Conservation (phyloP, 2,329 filamentous ascomycete genomes). For the Colletotrichum somersetense region DNA sequence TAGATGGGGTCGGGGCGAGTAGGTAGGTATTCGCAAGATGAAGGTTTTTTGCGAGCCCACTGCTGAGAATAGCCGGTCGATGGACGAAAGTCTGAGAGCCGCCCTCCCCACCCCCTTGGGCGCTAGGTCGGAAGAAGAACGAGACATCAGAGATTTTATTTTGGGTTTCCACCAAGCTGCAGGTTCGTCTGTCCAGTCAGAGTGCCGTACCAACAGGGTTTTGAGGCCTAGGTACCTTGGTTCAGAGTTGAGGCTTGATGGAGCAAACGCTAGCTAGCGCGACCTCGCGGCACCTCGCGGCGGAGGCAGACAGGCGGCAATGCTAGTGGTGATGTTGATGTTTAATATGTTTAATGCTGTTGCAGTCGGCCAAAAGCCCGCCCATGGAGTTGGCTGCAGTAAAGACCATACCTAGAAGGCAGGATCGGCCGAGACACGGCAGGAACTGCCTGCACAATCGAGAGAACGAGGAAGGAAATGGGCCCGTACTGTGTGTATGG, state of each 20-base stretch:
- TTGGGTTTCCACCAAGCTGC: slow-evolving; percentile 16
- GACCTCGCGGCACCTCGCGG: background rate
- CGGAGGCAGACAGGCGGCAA: background rate
- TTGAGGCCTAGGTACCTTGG: background rate
- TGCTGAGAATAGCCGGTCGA: slow-evolving; percentile 4
- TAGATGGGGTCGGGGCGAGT: background rate
- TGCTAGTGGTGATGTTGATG: background rate
- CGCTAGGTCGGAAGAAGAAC: slow-evolving; percentile 14
- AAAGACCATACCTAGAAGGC: slow-evolving; percentile 21
- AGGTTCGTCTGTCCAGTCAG: background rate
- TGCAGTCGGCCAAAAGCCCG: background rate
- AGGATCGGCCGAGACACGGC: slow-evolving; percentile 35
- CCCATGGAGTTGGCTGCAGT: slow-evolving; percentile 15
- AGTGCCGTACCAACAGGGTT: background rate
- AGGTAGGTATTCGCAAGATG: background rate
- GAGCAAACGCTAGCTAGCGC: slow-evolving; percentile 2
- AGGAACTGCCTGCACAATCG: slow-evolving; percentile 27
- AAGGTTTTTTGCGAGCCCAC: background rate
- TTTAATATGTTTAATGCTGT: background rate
- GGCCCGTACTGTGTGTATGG: background rate
- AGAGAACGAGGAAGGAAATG: background rate
- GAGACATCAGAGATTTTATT: slow-evolving; percentile 30
- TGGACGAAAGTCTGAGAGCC: background rate
- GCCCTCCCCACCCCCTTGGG: slow-evolving; percentile 10
- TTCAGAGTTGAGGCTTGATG: background rate